A percentile compares a stretch with the other conserved stretches of the same genome.
Conservation (phyloP, 495 filamentous ascomycete genomes). For the Tuber brumale region DNA sequence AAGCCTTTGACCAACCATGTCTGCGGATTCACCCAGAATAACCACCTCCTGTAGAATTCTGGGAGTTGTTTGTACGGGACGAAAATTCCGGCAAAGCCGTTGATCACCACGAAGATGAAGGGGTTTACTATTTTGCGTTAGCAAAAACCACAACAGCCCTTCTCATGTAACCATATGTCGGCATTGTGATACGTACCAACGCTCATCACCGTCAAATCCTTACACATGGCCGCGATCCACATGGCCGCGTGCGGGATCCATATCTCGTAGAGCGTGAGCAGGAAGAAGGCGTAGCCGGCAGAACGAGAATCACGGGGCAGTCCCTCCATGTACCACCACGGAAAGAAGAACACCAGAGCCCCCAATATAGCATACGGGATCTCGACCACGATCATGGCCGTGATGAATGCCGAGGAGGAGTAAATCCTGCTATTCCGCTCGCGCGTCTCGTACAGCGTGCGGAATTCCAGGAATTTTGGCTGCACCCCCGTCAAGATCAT, state of each 20-base stretch:
- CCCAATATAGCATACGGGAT: slow-evolving; percentile 68
- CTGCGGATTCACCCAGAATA: slow-evolving; percentile 63
- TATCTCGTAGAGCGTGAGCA: slow-evolving; percentile 63
- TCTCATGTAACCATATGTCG: background rate
- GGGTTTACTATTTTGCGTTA: slow-evolving; percentile 35
- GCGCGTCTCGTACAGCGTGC: slow-evolving; percentile 74
- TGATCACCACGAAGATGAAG: slow-evolving; percentile 37
- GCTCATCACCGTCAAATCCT: slow-evolving; percentile 39
- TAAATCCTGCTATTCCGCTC: slow-evolving; percentile 82
- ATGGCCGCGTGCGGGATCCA: slow-evolving; percentile 37
- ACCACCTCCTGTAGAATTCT: slow-evolving; percentile 48
- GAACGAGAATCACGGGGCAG: slow-evolving; percentile 62
- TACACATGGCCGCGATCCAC: slow-evolving; percentile 39
- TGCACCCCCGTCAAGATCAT: slow-evolving; percentile 64
- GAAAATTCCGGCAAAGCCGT: slow-evolving; percentile 37
- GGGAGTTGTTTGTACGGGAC: slow-evolving; percentile 35
- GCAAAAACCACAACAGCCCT: background rate
- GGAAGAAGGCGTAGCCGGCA: slow-evolving; percentile 73
- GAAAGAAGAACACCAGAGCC: slow-evolving; percentile 61
- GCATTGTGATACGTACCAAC: slow-evolving; percentile 23
- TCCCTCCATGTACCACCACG: slow-evolving; percentile 77
- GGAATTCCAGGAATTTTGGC: slow-evolving; percentile 66
- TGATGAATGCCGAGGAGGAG: slow-evolving; percentile 74
- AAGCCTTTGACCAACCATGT: slow-evolving; percentile 57
- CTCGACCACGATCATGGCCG: slow-evolving; percentile 69